These are phyloP conservation scores for Ganoderma leucocontextum DNA, from an alignment of 1,284 basidiomycete genomes.

Conservation along the genomic window DNA sequence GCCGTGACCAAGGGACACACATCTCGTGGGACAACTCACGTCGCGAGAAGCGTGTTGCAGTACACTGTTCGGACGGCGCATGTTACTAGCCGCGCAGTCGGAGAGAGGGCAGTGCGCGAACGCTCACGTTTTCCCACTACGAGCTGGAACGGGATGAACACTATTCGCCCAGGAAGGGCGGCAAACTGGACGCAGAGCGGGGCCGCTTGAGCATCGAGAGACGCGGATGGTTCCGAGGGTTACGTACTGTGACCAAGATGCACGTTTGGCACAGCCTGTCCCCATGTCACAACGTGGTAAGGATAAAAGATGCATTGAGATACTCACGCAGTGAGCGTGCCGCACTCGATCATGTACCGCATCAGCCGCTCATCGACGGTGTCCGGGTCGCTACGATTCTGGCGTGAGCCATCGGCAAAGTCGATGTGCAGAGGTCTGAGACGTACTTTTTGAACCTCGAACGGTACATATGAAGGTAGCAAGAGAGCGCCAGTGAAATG, in stretches of 20 bases:
- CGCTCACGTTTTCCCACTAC: neutral
- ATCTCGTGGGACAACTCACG: neutral
- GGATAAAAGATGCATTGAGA: neutral
- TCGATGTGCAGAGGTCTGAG: neutral
- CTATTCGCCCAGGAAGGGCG: neutral
- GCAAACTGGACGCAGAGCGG: neutral
- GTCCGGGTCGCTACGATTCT: neutral
- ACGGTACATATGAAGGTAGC: neutral
- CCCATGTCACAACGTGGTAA: neutral
- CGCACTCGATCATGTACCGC: neutral
- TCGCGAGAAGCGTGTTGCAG: neutral
- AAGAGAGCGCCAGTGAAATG: neutral
- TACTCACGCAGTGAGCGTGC: neutral
- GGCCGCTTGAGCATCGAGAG: neutral
- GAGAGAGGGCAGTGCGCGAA: neutral
- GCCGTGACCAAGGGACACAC: neutral
- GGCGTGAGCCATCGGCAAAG: neutral
- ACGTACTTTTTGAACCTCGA: neutral
- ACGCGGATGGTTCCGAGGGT: neutral
- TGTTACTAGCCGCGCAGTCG: neutral
- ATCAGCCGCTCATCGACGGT: neutral
- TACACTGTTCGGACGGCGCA: neutral
- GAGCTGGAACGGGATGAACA: neutral
- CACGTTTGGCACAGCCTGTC: neutral
- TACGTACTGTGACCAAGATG: neutral